These are phyloP conservation scores for Termitomyces sp. DNA, from an alignment of 1,284 basidiomycete genomes.

Conservation along the genomic window DNA sequence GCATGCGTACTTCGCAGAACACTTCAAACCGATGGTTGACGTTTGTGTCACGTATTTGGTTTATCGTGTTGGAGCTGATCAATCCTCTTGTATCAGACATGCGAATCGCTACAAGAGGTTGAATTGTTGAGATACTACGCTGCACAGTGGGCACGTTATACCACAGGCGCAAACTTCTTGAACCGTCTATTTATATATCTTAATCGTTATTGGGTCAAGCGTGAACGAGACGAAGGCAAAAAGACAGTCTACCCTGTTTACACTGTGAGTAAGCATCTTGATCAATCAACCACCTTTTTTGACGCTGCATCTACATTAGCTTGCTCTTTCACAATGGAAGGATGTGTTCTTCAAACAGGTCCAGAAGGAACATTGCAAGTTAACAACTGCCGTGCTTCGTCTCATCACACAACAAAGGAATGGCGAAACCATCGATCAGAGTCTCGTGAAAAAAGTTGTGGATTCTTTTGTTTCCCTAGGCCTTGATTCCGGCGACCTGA, in stretches of 20 bases:
- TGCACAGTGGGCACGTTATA: conserved; percentile 93
- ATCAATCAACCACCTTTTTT: neutral
- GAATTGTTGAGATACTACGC: conserved; percentile 91
- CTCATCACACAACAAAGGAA: conserved; percentile 93
- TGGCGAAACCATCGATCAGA: conserved; percentile 91
- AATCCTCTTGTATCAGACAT: conserved; percentile 45
- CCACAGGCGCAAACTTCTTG: conserved; percentile 93
- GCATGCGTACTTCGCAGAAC: conserved; percentile 77
- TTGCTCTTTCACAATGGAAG: conserved; percentile 96
- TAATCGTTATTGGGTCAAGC: conserved; percentile 99
- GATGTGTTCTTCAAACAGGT: conserved; percentile 87
- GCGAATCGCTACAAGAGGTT: conserved; percentile 80
- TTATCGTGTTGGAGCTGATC: neutral
- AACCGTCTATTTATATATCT: conserved; percentile 95
- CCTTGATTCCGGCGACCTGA: conserved; percentile 86
- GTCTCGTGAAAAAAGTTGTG: conserved; percentile 92
- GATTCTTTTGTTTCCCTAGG: conserved; percentile 97
- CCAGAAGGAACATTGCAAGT: conserved; percentile 73
- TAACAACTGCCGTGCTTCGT: conserved; percentile 85
- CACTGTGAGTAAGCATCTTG: conserved; percentile 61
- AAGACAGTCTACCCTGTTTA: conserved; percentile 96
- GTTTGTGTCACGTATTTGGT: conserved; percentile 25
- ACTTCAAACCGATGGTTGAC: conserved; percentile 70
- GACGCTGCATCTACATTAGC: conserved; percentile 38
- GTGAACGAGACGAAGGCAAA: conserved; percentile 96